Conservation (phyloP, 805 yeast species). For the Starmerella ratchasimensis region DNA sequence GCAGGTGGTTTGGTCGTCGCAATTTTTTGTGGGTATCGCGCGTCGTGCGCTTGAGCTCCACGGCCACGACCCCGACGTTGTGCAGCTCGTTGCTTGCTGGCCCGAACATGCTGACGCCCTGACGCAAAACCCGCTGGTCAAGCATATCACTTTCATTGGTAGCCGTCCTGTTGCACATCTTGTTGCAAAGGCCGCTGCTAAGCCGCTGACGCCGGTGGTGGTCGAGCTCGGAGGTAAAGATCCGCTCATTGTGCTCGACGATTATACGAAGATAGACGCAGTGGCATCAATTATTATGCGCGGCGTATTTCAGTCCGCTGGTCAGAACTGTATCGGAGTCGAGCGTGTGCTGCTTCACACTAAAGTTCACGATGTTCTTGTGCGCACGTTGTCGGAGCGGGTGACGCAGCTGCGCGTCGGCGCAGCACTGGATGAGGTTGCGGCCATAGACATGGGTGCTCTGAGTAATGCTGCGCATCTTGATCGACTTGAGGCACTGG, state of each 20-base stretch:
- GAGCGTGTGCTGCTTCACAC: conserved; percentile 73
- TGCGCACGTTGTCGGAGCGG: conserved; percentile 41
- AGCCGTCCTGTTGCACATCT: conserved; percentile 88
- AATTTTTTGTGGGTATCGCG: conserved; percentile 58
- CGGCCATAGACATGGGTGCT: conserved; percentile 93
- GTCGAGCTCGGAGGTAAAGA: conserved; percentile 97
- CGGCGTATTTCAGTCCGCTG: conserved; percentile 94
- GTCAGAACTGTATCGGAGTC: conserved; percentile 96
- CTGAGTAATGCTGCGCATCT: conserved; percentile 73
- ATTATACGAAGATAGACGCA: conserved; percentile 19
- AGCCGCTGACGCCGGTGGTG: conserved; percentile 83
- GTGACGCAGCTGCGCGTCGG: conserved; percentile 61
- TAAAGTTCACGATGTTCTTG: conserved; percentile 48
- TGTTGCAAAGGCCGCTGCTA: conserved; percentile 71
- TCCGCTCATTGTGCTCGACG: conserved; percentile 70
- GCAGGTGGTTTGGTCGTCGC: conserved; percentile 89
- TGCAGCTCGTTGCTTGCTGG: conserved; percentile 78
- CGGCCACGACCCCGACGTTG: conserved; percentile 66
- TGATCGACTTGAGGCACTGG: conserved; percentile 47
- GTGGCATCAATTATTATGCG: conserved; percentile 75
- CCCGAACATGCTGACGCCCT: conserved; percentile 80
- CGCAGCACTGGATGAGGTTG: conserved; percentile 80
- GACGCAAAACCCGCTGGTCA: conserved; percentile 66
- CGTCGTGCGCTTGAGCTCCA: conserved; percentile 58
- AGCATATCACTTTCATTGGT: conserved; percentile 90